Percentiles rank a stretch among this genome's conserved stretches.
Evolutionary conservation across 306 rosid genomes (phyloP).

Genomic region (Vigna trinervia): DNA sequence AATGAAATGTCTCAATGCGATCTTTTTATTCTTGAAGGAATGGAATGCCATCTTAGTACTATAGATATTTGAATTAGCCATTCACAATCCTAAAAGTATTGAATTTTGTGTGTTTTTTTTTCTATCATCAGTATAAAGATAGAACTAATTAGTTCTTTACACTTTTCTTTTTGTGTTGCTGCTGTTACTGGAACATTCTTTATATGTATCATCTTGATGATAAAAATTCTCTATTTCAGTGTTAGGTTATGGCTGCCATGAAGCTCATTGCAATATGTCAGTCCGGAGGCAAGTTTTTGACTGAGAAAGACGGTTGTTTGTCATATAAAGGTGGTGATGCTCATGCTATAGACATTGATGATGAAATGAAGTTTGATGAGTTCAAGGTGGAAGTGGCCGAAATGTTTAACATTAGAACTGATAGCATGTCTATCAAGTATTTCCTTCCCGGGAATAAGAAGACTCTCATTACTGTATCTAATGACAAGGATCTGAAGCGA

Average conservation of each 20-base stretch:
- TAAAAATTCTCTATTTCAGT: constrained; percentile 23
- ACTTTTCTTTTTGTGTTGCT: background rate
- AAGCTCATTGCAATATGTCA: constrained; percentile 90
- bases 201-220: background rate
- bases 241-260: constrained; percentile 73
- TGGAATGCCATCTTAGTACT: background rate
- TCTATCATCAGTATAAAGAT: background rate
- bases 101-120: background rate
- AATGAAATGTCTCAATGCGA: background rate
- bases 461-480: constrained; percentile 91
- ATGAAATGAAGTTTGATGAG: constrained; percentile 69
- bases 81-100: constrained; percentile 24
- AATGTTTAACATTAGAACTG: constrained; percentile 66
- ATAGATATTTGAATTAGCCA: constrained; percentile 4
- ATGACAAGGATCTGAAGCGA: constrained; percentile 91
- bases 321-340: constrained; percentile 81
- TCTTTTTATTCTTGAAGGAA: too few relatives aligned
- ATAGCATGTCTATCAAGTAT: constrained; percentile 72
- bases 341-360: constrained; percentile 92
- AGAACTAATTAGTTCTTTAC: background rate
- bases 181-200: constrained; percentile 15
- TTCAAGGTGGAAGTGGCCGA: constrained; percentile 81
- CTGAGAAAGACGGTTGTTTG: constrained; percentile 73
- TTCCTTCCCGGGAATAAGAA: constrained; percentile 91
- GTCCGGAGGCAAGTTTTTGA: constrained; percentile 82